A percentile compares a stretch with the other conserved stretches of the same genome.
phyloP scores from a whole-genome alignment of 352 stramenopile species.

The Globisporangium nunn region DNA sequence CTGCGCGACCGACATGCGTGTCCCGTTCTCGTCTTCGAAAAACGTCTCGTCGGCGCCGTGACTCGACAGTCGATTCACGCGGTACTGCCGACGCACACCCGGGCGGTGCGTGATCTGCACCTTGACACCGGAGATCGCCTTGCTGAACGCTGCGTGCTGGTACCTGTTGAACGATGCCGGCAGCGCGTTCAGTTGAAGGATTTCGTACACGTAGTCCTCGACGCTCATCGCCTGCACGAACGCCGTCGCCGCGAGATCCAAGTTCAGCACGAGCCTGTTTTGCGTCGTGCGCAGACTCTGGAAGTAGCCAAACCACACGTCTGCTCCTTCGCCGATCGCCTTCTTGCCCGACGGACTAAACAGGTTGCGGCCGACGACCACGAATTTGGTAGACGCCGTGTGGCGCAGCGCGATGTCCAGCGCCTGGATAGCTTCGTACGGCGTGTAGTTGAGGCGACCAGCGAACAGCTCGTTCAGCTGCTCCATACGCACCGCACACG shows the following conservation, averaged over 20 bases:
- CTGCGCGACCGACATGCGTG: slow-evolving; percentile 36
- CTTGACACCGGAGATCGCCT: slow-evolving; percentile 58
- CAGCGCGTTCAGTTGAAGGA: slow-evolving; percentile 18
- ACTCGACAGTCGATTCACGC: slow-evolving; percentile 55
- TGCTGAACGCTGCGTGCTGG: slow-evolving; percentile 42
- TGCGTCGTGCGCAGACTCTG: slow-evolving; percentile 66
- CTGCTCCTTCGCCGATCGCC: slow-evolving; percentile 47
- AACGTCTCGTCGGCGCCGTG: slow-evolving; percentile 36
- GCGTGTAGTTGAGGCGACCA: slow-evolving; percentile 62
- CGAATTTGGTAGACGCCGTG: slow-evolving; percentile 45
- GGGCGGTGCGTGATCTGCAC: slow-evolving; percentile 58
- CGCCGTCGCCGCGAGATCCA: slow-evolving; percentile 63
- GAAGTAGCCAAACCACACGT: slow-evolving; percentile 71
- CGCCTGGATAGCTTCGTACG: slow-evolving; percentile 63
- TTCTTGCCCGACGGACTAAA: slow-evolving; percentile 32
- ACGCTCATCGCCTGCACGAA: slow-evolving; percentile 64
- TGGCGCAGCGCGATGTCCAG: slow-evolving; percentile 63
- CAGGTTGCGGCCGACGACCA: slow-evolving; percentile 48
- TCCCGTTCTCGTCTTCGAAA: slow-evolving; percentile 51
- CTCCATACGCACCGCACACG: slow-evolving; percentile 54
- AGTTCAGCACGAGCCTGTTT: slow-evolving; percentile 54
- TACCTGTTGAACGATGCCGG: slow-evolving; percentile 26
- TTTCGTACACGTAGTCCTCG: slow-evolving; percentile 36
- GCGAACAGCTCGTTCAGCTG: slow-evolving; percentile 50
- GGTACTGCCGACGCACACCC: slow-evolving; percentile 46